Evolutionary conservation across 345 rosid genomes (phyloP).

Genomic region (Eucalyptus grandis): DNA sequence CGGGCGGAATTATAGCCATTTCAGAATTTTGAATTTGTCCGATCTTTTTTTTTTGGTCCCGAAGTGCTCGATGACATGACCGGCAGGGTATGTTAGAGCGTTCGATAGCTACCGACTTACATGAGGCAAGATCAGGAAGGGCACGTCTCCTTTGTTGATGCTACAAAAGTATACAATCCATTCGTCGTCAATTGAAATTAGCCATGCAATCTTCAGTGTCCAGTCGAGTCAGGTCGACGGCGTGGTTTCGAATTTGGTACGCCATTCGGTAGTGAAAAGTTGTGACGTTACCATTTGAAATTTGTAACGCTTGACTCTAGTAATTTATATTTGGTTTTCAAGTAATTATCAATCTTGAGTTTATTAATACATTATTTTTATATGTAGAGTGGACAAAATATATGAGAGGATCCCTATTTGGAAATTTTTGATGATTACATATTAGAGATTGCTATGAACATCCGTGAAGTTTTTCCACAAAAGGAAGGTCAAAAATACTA

Average conservation of each 20-base stretch:
- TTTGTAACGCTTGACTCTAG: rapidly evolving
- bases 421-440: no score
- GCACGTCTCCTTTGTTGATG: no score
- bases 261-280: rapidly evolving
- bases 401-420: no score
- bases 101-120: no score
- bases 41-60: rapidly evolving
- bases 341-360: background rate
- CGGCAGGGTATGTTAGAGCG: no score
- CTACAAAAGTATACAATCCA: background rate
- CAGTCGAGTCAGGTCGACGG: background rate
- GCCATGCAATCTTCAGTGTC: background rate
- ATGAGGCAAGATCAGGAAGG: no score
- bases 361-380: rapidly evolving
- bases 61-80: no score
- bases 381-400: background rate
- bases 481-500: background rate
- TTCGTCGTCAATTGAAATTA: background rate
- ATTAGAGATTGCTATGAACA: background rate
- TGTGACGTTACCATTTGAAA: rapidly evolving
- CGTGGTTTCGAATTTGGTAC: background rate
- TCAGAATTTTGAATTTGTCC: background rate
- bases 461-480: rapidly evolving
- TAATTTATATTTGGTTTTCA: background rate
- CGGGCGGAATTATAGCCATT: background rate